Conservation (phyloP, 2,329 filamentous ascomycete species). For the Arthrobotrys conoides region DNA sequence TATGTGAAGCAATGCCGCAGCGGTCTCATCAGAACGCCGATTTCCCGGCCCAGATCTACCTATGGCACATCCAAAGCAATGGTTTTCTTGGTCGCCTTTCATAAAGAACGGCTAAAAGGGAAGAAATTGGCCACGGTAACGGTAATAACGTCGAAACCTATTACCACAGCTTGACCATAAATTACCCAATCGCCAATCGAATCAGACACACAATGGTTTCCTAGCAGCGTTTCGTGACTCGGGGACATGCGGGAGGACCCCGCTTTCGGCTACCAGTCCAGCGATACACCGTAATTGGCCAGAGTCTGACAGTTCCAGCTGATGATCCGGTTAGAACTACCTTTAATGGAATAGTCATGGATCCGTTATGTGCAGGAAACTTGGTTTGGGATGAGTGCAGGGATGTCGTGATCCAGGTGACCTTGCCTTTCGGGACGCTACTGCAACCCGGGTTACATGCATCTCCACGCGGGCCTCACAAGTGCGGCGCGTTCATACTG, state of each 20-base stretch:
- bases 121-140: constrained; percentile 46
- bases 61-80: not conserved
- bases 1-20: constrained; percentile 26
- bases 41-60: not conserved
- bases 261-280: constrained; percentile 41
- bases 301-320: constrained; percentile 40
- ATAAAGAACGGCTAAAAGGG: constrained; percentile 51
- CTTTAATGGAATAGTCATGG: constrained; percentile 26
- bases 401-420: constrained; percentile 20
- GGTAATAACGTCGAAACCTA: constrained; percentile 37
- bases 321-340: constrained; percentile 43
- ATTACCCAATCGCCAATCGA: constrained; percentile 38
- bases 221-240: constrained; percentile 35
- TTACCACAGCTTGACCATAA: constrained; percentile 35
- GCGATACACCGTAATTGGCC: constrained; percentile 36
- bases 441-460: constrained; percentile 23
- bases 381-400: constrained; percentile 33
- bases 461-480: constrained; percentile 43
- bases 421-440: constrained; percentile 25
- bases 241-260: constrained; percentile 59
- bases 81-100: constrained; percentile 32
- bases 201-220: constrained; percentile 41
- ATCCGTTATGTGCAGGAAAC: constrained; percentile 36
- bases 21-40: constrained; percentile 42
- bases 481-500: constrained; percentile 48